Conservation (phyloP, 768 basidiomycete genomes). For the Suillus brevipes region DNA sequence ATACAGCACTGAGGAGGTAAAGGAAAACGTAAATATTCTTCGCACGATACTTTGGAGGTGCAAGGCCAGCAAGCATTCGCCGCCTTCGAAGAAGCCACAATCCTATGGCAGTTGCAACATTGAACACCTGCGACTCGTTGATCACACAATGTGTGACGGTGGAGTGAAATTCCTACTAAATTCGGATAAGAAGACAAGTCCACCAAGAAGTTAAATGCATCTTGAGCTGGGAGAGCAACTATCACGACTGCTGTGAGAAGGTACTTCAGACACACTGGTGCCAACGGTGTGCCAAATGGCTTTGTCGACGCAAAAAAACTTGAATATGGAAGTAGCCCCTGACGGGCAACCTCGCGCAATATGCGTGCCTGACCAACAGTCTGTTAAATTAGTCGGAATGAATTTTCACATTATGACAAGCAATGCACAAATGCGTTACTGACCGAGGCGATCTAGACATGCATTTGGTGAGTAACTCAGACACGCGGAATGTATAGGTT, state of each 20-base stretch:
- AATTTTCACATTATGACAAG: neutral
- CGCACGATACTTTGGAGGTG: slow-evolving; percentile 21
- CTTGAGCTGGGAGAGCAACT: slow-evolving; percentile 41
- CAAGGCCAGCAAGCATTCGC: slow-evolving; percentile 24
- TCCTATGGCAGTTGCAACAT: slow-evolving; percentile 28
- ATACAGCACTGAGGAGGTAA: slow-evolving; percentile 23
- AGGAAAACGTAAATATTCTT: slow-evolving; percentile 22
- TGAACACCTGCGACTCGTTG: slow-evolving; percentile 23
- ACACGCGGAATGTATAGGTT: slow-evolving; percentile 11
- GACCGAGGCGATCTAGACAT: slow-evolving; percentile 6
- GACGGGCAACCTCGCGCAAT: slow-evolving; percentile 51
- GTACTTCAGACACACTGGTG: slow-evolving; percentile 42
- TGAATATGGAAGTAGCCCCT: slow-evolving; percentile 52
- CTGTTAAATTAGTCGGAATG: slow-evolving; percentile 9
- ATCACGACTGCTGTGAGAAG: slow-evolving; percentile 43
- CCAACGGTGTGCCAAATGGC: slow-evolving; percentile 51
- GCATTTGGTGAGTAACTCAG: neutral
- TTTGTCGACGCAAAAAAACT: slow-evolving; percentile 47
- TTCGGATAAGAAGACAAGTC: slow-evolving; percentile 41
- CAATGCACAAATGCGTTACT: neutral
- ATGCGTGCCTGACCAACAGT: slow-evolving; percentile 46
- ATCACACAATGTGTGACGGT: slow-evolving; percentile 10
- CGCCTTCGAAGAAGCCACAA: slow-evolving; percentile 33
- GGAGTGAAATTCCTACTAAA: slow-evolving; percentile 29
- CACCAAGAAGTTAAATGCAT: slow-evolving; percentile 45